These are phyloP conservation scores for Mortierella sp. DNA, from an alignment of 371 early-diverging fungal genomes.

Conservation along the genomic window DNA sequence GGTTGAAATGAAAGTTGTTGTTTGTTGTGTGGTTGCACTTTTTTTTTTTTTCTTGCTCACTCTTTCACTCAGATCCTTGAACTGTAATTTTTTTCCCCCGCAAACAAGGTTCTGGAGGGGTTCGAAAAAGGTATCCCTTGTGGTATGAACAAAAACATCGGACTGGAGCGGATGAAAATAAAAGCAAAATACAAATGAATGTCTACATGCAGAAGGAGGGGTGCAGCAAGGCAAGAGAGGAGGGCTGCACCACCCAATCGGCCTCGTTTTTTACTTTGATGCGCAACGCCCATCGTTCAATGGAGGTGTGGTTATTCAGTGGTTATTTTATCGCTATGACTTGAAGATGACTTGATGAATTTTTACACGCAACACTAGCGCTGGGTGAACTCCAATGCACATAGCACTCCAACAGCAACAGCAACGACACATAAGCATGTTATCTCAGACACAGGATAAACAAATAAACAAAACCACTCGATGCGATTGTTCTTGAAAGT, in stretches of 20 bases:
- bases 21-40: slow-evolving; percentile 4
- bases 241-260: slow-evolving; percentile 30
- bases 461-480: slow-evolving; percentile 1
- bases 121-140: neutral
- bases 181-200: neutral
- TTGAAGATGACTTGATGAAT: neutral
- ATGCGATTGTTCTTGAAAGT: neutral
- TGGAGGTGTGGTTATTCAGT: neutral
- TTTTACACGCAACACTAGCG: neutral
- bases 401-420: neutral
- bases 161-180: neutral
- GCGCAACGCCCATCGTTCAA: neutral
- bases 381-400: neutral
- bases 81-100: slow-evolving; percentile 12
- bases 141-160: neutral
- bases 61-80: neutral
- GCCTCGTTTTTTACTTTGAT: slow-evolving; percentile 14
- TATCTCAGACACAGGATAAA: neutral
- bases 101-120: slow-evolving; percentile 11
- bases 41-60: neutral
- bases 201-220: neutral
- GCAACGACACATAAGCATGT: too few species aligned
- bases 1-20: neutral
- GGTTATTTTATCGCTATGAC: neutral
- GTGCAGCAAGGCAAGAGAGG: neutral